phyloP scores from a whole-genome alignment of 75 land plant species.

The Sequoiadendron giganteum region DNA sequence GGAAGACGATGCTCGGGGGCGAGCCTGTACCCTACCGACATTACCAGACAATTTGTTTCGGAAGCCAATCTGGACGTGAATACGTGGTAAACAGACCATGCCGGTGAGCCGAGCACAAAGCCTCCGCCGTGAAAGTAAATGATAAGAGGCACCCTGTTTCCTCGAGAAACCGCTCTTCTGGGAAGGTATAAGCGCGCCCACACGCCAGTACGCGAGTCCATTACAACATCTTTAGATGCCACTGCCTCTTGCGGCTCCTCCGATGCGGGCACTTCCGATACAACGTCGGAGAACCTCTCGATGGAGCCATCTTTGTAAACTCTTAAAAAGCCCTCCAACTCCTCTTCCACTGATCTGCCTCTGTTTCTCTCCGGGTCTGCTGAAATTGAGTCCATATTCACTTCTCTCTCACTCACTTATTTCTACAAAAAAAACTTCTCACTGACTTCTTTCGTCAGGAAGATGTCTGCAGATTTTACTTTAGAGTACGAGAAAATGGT shows the following conservation, averaged over 20 bases:
- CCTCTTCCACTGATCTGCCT: slow-evolving; percentile 19
- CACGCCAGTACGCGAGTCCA: slow-evolving; percentile 37
- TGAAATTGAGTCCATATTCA: not conserved
- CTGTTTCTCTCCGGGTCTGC: not conserved
- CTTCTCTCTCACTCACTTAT: not conserved
- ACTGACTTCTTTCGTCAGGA: no score
- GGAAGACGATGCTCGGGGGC: slow-evolving; percentile 69
- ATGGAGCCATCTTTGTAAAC: slow-evolving; percentile 46
- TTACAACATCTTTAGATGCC: slow-evolving; percentile 34
- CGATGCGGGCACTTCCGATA: slow-evolving; percentile 20
- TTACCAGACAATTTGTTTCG: slow-evolving; percentile 20
- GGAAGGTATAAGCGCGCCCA: slow-evolving; percentile 63
- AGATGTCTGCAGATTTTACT: no score
- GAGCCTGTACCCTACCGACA: slow-evolving; percentile 63
- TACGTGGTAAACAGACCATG: slow-evolving; percentile 37
- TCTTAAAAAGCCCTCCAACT: slow-evolving; percentile 43
- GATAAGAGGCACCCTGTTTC: slow-evolving; percentile 31
- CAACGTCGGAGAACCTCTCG: slow-evolving; percentile 24
- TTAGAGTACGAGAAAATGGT: no score
- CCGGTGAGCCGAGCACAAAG: slow-evolving; percentile 47
- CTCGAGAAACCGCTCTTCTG: not conserved
- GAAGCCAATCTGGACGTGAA: slow-evolving; percentile 40
- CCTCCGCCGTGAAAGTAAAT: slow-evolving; percentile 79
- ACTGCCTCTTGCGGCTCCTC: slow-evolving; percentile 18
- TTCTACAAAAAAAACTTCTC: no score